Percentiles rank a stretch among this genome's conserved stretches.
These are phyloP conservation scores for Phallus indusiatus DNA, from an alignment of 768 basidiomycete genomes.

Conservation along the genomic window DNA sequence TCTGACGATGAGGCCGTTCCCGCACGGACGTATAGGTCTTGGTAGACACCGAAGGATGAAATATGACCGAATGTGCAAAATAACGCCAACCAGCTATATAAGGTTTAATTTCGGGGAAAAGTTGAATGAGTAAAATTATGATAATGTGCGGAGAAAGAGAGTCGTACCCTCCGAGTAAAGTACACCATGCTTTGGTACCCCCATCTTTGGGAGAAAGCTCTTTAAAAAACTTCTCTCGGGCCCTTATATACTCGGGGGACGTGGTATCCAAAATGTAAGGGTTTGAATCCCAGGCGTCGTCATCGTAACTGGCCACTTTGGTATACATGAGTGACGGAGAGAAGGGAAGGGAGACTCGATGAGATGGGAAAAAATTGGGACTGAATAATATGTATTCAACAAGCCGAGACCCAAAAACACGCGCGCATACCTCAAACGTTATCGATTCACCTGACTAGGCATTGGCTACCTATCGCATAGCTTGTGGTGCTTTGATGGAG, in stretches of 20 bases:
- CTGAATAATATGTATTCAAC: background rate
- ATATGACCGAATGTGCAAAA: background rate
- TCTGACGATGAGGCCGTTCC: background rate
- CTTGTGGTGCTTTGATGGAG: too few species aligned
- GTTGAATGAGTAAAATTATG: too few species aligned
- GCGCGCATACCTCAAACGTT: too few species aligned
- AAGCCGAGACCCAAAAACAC: background rate
- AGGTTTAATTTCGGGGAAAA: too few species aligned
- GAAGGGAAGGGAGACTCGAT: background rate
- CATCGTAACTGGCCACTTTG: background rate
- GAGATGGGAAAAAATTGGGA: too few species aligned
- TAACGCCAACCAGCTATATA: background rate
- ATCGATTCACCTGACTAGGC: too few species aligned
- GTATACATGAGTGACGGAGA: background rate
- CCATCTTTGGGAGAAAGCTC: background rate
- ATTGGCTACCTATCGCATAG: too few species aligned
- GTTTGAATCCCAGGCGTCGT: background rate
- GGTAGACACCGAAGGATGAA: conserved; percentile 1
- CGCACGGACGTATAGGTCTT: background rate
- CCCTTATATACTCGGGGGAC: background rate
- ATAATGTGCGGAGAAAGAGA: background rate
- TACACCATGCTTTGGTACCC: background rate
- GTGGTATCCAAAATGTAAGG: background rate
- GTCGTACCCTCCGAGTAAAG: background rate
- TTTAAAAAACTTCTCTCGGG: background rate